Percentiles rank a stretch among this genome's conserved stretches.
phyloP scores from a whole-genome alignment of 768 basidiomycete genomes.

The Kwoniella pini region DNA sequence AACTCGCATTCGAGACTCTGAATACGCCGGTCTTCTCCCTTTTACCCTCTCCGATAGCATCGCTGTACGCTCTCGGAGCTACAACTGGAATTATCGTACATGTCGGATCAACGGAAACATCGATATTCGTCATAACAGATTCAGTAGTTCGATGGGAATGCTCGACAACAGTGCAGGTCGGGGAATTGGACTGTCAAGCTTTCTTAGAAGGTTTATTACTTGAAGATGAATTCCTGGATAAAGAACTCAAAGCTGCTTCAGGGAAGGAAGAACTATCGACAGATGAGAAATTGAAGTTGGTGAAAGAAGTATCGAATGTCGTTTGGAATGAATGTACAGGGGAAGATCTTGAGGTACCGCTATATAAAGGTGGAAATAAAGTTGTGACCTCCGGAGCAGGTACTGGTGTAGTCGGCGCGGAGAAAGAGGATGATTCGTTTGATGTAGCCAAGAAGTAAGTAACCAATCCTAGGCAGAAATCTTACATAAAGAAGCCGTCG shows the following conservation, averaged over 20 bases:
- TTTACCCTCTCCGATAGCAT: slow-evolving; percentile 42
- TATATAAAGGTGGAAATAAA: slow-evolving; percentile 13
- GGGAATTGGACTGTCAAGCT: slow-evolving; percentile 39
- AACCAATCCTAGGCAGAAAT: no score
- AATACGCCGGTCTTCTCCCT: slow-evolving; percentile 47
- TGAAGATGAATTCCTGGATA: slow-evolving; percentile 29
- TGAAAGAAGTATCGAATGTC: slow-evolving; percentile 33
- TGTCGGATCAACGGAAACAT: slow-evolving; percentile 30
- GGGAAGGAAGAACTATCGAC: slow-evolving; percentile 1
- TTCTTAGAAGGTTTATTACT: slow-evolving; percentile 34
- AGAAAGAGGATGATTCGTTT: slow-evolving; percentile 46
- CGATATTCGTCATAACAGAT: slow-evolving; percentile 41
- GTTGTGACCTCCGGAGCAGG: slow-evolving; percentile 10
- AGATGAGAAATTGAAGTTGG: slow-evolving; percentile 26
- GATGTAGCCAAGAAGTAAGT: slow-evolving; percentile 53
- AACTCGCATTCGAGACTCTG: slow-evolving; percentile 49
- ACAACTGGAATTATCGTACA: slow-evolving; percentile 48
- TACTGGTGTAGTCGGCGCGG: slow-evolving; percentile 14
- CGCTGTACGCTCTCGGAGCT: slow-evolving; percentile 46
- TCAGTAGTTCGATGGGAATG: slow-evolving; percentile 46
- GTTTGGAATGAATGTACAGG: slow-evolving; percentile 41
- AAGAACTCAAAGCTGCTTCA: slow-evolving; percentile 21
- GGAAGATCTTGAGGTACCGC: slow-evolving; percentile 41
- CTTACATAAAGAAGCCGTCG: no score
- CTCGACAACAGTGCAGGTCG: slow-evolving; percentile 35